Conservation (phyloP, 2,329 filamentous ascomycete species). For the Aureobasidium sp. region DNA sequence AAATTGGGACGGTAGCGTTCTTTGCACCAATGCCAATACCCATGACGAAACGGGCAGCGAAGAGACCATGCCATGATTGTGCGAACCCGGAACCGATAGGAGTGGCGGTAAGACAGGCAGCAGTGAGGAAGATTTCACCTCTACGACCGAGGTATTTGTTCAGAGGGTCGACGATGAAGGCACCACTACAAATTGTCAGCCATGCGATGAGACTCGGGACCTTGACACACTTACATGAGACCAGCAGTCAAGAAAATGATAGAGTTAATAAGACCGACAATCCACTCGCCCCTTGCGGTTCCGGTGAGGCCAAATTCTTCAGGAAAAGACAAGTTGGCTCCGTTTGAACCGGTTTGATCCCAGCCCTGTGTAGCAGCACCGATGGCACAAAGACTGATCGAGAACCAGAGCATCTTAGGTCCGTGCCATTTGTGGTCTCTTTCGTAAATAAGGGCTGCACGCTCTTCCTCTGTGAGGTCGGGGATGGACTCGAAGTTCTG, state of each 20-base stretch:
- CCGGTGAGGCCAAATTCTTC: conserved; percentile 21
- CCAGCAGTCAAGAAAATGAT: conserved; percentile 43
- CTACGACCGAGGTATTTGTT: conserved; percentile 27
- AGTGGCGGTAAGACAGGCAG: conserved; percentile 53
- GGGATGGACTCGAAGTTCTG: conserved; percentile 53
- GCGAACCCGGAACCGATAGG: conserved; percentile 58
- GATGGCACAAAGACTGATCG: conserved; percentile 46
- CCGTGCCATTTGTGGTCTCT: conserved; percentile 60
- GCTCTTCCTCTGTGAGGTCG: conserved; percentile 53
- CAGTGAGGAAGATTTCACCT: conserved; percentile 31
- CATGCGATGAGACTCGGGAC: neutral
- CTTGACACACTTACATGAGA: conserved; percentile 21
- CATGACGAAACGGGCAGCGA: conserved; percentile 62
- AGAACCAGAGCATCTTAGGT: conserved; percentile 55
- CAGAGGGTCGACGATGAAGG: conserved; percentile 25
- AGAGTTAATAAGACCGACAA: conserved; percentile 41
- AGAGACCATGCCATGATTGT: conserved; percentile 49
- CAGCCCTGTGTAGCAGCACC: conserved; percentile 27
- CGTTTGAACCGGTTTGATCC: conserved; percentile 27
- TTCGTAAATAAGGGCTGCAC: conserved; percentile 53
- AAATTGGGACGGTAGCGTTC: conserved; percentile 42
- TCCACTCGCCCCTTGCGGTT: conserved; percentile 35
- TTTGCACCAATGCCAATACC: conserved; percentile 48
- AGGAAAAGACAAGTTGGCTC: conserved; percentile 24
- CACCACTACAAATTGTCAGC: conserved; percentile 18